Percentiles rank a stretch among this genome's conserved stretches.
These are phyloP conservation scores for Kwoniella sp. DNA, from an alignment of 768 basidiomycete genomes.

Conservation along the genomic window DNA sequence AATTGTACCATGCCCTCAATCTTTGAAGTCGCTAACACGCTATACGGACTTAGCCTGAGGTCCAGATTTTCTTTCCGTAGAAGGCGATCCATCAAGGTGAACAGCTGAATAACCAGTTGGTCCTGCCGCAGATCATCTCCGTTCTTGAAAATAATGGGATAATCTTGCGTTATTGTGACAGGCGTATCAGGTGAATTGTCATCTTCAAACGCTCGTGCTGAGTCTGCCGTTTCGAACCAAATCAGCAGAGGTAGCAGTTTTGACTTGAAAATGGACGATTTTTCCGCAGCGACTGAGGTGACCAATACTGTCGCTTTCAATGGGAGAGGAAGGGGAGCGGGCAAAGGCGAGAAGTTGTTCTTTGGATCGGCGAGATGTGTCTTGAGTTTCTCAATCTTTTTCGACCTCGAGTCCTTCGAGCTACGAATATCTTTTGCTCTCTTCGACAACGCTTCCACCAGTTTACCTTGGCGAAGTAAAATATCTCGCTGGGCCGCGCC, in stretches of 20 bases:
- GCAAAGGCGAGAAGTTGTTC: conserved; percentile 74
- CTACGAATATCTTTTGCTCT: conserved; percentile 82
- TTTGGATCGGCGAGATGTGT: conserved; percentile 80
- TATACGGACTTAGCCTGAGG: conserved; percentile 74
- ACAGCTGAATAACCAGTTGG: conserved; percentile 96
- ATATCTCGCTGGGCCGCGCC: conserved; percentile 81
- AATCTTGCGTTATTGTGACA: conserved; percentile 60
- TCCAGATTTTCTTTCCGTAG: conserved; percentile 93
- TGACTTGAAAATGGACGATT: conserved; percentile 95
- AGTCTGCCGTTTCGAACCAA: conserved; percentile 82
- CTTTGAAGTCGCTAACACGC: conserved; percentile 87
- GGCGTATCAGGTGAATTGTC: conserved; percentile 56
- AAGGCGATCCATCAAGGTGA: conserved; percentile 94
- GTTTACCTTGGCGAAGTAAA: conserved; percentile 86
- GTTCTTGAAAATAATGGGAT: conserved; percentile 96
- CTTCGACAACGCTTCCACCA: conserved; percentile 80
- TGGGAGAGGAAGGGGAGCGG: conserved; percentile 75
- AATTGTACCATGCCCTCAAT: conserved; percentile 95
- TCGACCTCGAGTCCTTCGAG: conserved; percentile 89
- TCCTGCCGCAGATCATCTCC: conserved; percentile 99
- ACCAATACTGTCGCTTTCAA: conserved; percentile 83
- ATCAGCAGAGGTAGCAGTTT: conserved; percentile 89
- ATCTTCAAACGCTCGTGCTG: conserved; percentile 21
- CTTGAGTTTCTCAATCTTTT: conserved; percentile 96
- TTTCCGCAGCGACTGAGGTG: conserved; percentile 84